Percentiles rank a stretch among this genome's conserved stretches.
Conservation (phyloP, 768 basidiomycete species). For the Suillus spraguei region DNA sequence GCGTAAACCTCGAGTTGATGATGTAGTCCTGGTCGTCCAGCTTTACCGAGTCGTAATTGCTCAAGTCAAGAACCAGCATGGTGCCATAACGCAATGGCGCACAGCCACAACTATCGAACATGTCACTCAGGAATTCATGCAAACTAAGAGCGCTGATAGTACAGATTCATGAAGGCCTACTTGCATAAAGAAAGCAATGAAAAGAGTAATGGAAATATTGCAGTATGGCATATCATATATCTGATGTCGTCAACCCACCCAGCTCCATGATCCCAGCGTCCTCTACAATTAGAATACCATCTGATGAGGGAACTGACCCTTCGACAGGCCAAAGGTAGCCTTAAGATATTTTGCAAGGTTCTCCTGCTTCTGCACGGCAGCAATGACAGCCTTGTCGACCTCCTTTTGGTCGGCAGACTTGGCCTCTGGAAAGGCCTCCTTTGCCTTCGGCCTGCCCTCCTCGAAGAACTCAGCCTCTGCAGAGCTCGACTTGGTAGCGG, state of each 20-base stretch:
- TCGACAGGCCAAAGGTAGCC: slow-evolving; percentile 91
- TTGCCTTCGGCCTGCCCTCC: slow-evolving; percentile 89
- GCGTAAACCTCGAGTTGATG: slow-evolving; percentile 7
- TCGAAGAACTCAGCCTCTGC: slow-evolving; percentile 98
- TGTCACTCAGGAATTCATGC: slow-evolving; percentile 5
- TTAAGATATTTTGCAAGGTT: slow-evolving; percentile 92
- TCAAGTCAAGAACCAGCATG: neutral
- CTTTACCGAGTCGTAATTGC: neutral
- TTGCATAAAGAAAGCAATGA: slow-evolving; percentile 18
- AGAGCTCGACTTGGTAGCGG: slow-evolving; percentile 67
- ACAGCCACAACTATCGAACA: neutral
- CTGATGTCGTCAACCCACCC: slow-evolving; percentile 22
- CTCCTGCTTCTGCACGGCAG: slow-evolving; percentile 87
- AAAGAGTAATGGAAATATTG: slow-evolving; percentile 19
- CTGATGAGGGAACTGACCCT: slow-evolving; percentile 97
- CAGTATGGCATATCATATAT: slow-evolving; percentile 27
- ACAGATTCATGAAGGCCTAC: slow-evolving; percentile 15
- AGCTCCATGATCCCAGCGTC: slow-evolving; percentile 20
- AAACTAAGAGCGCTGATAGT: slow-evolving; percentile 10
- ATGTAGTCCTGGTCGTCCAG: neutral
- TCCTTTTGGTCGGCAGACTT: slow-evolving; percentile 92
- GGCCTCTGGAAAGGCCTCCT: slow-evolving; percentile 82
- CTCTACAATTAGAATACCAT: slow-evolving; percentile 71
- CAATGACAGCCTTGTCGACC: slow-evolving; percentile 76
- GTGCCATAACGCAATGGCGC: neutral